Evolutionary conservation across 805 yeast species (phyloP).

Genomic region (Candida boleticola): DNA sequence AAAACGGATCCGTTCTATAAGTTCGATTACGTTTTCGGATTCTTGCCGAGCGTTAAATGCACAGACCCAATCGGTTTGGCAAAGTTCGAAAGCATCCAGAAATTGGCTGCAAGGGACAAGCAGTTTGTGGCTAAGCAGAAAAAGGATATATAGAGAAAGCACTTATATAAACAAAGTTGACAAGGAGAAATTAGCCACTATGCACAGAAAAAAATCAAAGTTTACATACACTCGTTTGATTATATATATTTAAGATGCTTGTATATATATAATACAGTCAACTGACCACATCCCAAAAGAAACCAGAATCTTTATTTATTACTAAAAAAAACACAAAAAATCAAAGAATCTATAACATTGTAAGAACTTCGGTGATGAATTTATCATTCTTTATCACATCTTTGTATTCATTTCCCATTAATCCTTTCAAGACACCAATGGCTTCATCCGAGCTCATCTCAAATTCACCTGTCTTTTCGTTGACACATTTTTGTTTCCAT

Average conservation of each 20-base stretch:
- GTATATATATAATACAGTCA: no score
- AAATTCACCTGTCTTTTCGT: constrained; percentile 17
- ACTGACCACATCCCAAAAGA: no score
- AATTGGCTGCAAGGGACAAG: constrained; percentile 10
- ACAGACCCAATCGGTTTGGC: constrained; percentile 25
- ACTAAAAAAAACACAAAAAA: no score
- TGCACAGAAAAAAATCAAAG: no score
- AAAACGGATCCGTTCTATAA: constrained; percentile 55
- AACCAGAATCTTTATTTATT: no score
- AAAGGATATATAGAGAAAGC: constrained; percentile 9
- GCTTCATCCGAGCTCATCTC: constrained; percentile 32
- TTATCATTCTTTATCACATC: constrained; percentile 28
- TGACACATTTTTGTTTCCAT: constrained; percentile 43
- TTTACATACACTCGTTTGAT: no score
- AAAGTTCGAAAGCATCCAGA: constrained; percentile 15
- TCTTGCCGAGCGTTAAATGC: constrained; percentile 51
- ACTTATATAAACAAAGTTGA: no score
- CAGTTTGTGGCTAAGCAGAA: constrained; percentile 4
- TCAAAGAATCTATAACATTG: constrained; percentile 22
- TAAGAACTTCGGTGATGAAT: constrained; percentile 46
- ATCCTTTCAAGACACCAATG: constrained; percentile 32
- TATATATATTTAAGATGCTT: no score
- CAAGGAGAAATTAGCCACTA: no score
- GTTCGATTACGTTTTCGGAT: constrained; percentile 56
- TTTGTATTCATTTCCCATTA: constrained; percentile 28